Evolutionary conservation across 2,329 filamentous ascomycete species (phyloP), one percentile per base, ranked within the genome.

Genomic region (Verticillium alfalfae): DNA sequence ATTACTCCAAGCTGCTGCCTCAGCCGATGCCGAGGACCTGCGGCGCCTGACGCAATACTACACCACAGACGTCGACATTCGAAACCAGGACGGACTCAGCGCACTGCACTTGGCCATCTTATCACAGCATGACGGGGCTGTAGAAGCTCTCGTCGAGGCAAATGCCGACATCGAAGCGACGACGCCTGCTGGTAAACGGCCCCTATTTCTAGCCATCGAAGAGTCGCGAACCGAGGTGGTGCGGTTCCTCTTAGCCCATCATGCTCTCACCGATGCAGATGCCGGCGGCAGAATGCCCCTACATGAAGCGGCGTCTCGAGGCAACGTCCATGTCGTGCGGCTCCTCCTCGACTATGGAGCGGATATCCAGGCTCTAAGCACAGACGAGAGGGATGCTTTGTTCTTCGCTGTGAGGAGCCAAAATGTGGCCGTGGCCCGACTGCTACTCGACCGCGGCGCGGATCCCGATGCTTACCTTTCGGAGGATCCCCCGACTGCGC

Each of bases 361-460:
- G 3, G 16, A 45, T 45, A 45, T 45, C 16, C 39, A 45, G 8
- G 15, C 16, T 8, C 39, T 45, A n/a, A 45, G 16, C 16, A n/a
- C 13, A n/a, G 39, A 45, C 39, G 39, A 45, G 16, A 45, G 16
- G 18, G 39, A 45, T 18, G 6, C 39, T n/a, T 18, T 45, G 6
- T 45, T 45, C n/a, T 45, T 18, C 5, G 39, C 39, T 16, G 57
- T 61, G 9, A 13, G 9, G 38, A 49, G 16, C 31, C 36, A 38
- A 22, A 31, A 36, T 12, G 3, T 31, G 18, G 12, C 9, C 22
- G 54, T 60, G 5, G 38, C 57, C 12, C 57, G 34, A 8, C 37
- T 62, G 22, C 61, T 62, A 3, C 57, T 62, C 38, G 58, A 60
- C 26, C 13, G n/a, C n/a, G 54, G 54, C 12, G 61, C 61, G 5